Base-by-base conservation (phyloP, 345 rosid species). In the Laguncularia racemosa region DNA sequence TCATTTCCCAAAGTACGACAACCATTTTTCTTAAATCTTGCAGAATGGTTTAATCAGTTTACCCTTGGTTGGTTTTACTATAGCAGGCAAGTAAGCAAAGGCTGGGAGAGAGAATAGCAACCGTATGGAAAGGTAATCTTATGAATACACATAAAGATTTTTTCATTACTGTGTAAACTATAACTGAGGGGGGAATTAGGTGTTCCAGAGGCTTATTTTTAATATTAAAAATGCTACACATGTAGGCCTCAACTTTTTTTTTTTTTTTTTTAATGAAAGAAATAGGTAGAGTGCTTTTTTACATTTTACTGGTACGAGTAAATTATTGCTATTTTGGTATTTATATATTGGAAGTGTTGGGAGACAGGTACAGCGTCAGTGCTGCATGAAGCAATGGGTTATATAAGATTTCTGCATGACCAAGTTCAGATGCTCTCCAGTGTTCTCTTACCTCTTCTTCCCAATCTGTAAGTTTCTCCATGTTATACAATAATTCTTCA, bases 291-390 rank as follows among this genome's bases (percentile, higher is more conserved):
- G n/a, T n/a, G n/a, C n/a, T n/a, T n/a, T n/a, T n/a, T n/a, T n/a
- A n/a, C n/a, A n/a, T n/a, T n/a, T n/a, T n/a, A n/a, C n/a, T n/a
- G n/a, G n/a, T n/a, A n/a, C n/a, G n/a, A n/a, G n/a, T n/a, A n/a
- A n/a, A n/a, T n/a, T n/a, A n/a, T n/a, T n/a, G n/a, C n/a, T n/a
- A n/a, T n/a, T n/a, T n/a, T n/a, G n/a, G 60, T 56, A 48, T 23
- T 23, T 23, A 23, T 23, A 23, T 23, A 20, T 14, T 16, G 53
- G 16, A 23, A 38, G 14, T 44, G 14, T 63, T 33, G 11, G 70
- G 88, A 89, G 98, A 92, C 96, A n/a, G 98, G 86, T 73, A 83
- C 95, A 40, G 89, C 98, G 20, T 83, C 97, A 3, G 98, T 92
- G 63, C 73, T 92, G 23, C 95, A 92, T 73, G 97, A 92, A 71